phyloP scores from a whole-genome alignment of 1,284 basidiomycete genomes.

The Vanrija sp. region DNA sequence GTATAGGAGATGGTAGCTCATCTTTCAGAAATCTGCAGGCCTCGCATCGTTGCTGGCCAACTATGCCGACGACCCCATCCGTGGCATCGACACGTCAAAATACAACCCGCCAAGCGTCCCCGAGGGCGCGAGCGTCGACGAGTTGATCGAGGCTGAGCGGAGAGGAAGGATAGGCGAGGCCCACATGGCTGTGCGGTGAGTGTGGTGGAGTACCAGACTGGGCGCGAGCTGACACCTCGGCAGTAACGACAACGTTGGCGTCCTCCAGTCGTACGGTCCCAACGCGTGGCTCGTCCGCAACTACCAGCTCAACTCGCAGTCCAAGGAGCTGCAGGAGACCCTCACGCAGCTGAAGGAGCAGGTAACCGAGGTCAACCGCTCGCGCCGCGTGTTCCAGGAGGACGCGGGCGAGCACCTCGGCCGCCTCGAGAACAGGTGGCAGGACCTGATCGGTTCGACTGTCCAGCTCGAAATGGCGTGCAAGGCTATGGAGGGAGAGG shows the following conservation, averaged over 20 bases:
- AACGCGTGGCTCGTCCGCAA: slow-evolving; percentile 91
- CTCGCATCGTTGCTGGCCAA: slow-evolving; percentile 67
- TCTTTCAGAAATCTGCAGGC: slow-evolving; percentile 29
- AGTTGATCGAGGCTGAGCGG: slow-evolving; percentile 71
- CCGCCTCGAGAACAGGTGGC: slow-evolving; percentile 44
- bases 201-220: slow-evolving; percentile 9
- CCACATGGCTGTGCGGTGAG: slow-evolving; percentile 78
- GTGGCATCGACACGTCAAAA: slow-evolving; percentile 70
- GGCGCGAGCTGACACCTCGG: slow-evolving; percentile 1
- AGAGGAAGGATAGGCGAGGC: slow-evolving; percentile 83
- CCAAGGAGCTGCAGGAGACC: slow-evolving; percentile 66
- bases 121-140: slow-evolving; percentile 64
- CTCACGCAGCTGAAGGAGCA: slow-evolving; percentile 68
- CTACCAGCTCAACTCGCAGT: slow-evolving; percentile 74
- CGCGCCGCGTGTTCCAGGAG: slow-evolving; percentile 66
- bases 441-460: slow-evolving; percentile 41
- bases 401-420: slow-evolving; percentile 41
- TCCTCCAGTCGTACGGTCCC: slow-evolving; percentile 80
- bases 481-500: slow-evolving; percentile 44
- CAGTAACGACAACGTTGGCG: slow-evolving; percentile 76
- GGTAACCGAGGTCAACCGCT: slow-evolving; percentile 76
- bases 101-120: slow-evolving; percentile 68
- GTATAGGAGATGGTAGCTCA: not conserved
- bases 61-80: slow-evolving; percentile 56
- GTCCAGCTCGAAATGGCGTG: slow-evolving; percentile 49